These are phyloP conservation scores for Forsythia viridissima DNA, from an alignment of 257 asterid genomes.

Conservation along the genomic window DNA sequence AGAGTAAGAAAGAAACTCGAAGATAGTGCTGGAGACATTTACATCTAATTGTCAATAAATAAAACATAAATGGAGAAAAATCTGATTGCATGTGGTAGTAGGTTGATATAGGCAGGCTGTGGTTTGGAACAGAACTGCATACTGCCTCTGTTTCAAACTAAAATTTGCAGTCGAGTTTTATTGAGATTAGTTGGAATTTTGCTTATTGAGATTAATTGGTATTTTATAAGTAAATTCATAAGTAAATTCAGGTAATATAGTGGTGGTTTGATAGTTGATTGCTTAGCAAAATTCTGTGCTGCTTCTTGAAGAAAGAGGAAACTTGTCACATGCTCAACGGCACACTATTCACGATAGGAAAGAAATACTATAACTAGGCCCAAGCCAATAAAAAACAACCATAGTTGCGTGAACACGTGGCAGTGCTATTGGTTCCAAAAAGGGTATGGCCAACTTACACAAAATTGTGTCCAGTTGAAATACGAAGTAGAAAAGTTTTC, in stretches of 20 bases:
- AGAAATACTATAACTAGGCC: background rate
- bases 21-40: background rate
- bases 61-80: background rate
- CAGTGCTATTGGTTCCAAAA: background rate
- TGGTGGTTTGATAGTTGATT: background rate
- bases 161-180: background rate
- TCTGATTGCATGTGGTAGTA: background rate
- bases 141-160: background rate
- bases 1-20: no score
- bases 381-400: background rate
- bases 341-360: background rate
- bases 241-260: background rate
- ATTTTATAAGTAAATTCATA: background rate
- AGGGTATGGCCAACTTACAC: background rate
- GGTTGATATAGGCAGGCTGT: background rate
- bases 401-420: background rate
- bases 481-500: no score
- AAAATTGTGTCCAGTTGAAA: no score
- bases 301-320: background rate
- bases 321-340: background rate
- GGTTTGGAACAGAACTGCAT: background rate
- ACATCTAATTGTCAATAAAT: background rate
- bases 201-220: background rate
- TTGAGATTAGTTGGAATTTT: background rate
- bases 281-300: background rate